Percentiles rank a stretch among this genome's conserved stretches.
Evolutionary conservation across 2,329 filamentous ascomycete species (phyloP).

Genomic region (Bimuria novae-zelandiae): DNA sequence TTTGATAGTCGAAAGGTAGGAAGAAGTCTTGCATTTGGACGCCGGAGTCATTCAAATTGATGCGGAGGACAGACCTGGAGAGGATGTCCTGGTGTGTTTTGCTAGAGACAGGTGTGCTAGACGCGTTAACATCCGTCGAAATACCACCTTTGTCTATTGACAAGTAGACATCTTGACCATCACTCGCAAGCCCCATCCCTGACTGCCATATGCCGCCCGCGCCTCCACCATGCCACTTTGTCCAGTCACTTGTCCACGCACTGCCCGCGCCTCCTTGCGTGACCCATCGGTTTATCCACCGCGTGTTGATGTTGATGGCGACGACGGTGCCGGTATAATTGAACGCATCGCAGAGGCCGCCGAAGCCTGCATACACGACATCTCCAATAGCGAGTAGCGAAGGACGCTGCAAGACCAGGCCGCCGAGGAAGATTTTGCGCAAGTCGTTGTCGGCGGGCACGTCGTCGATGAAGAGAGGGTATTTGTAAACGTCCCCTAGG

Average conservation of each 20-base stretch:
- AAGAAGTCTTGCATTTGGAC: slow-evolving; percentile 24
- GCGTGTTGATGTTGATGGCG: slow-evolving; percentile 21
- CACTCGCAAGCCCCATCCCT: slow-evolving; percentile 21
- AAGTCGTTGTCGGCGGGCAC: slow-evolving; percentile 53
- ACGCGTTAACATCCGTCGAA: slow-evolving; percentile 2
- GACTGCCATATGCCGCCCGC: slow-evolving; percentile 24
- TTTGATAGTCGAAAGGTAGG: slow-evolving; percentile 16
- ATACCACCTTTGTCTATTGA: slow-evolving; percentile 20
- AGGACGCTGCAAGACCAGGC: slow-evolving; percentile 58
- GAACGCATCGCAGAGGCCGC: slow-evolving; percentile 61
- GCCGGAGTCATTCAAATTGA: slow-evolving; percentile 14
- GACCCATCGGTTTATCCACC: slow-evolving; percentile 19
- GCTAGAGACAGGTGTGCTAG: slow-evolving; percentile 6
- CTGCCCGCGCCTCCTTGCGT: slow-evolving; percentile 20
- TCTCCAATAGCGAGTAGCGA: slow-evolving; percentile 53
- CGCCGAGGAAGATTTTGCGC: slow-evolving; percentile 57
- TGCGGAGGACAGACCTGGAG: slow-evolving; percentile 16
- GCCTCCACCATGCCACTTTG: slow-evolving; percentile 22
- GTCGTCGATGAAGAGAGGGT: slow-evolving; percentile 57
- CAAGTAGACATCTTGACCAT: slow-evolving; percentile 26
- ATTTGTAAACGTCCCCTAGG: slow-evolving; percentile 48
- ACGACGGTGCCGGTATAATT: slow-evolving; percentile 55
- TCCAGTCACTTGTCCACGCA: slow-evolving; percentile 22
- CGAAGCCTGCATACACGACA: slow-evolving; percentile 59
- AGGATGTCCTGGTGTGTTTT: slow-evolving; percentile 14